Evolutionary conservation across 1,284 basidiomycete genomes (phyloP).

Genomic region (Malassezia pachydermatis): DNA sequence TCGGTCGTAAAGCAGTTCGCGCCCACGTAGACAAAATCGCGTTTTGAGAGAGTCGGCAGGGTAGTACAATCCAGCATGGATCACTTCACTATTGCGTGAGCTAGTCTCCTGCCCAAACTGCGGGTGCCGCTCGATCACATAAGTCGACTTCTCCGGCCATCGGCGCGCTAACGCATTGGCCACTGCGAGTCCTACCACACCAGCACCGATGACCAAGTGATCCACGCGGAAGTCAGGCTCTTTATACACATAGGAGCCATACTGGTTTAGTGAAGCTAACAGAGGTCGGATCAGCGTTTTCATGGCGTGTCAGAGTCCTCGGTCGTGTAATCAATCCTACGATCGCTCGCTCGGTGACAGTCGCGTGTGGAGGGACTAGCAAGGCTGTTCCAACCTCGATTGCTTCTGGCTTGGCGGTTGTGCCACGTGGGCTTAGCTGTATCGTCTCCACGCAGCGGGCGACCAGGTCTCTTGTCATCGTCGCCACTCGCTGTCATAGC

Average conservation of each 20-base stretch:
- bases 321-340: no score
- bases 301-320: no score
- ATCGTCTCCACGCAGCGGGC: background rate
- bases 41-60: conserved; percentile 77
- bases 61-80: conserved; percentile 68
- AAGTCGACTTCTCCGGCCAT: conserved; percentile 66
- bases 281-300: conserved; percentile 17
- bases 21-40: conserved; percentile 71
- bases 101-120: conserved; percentile 38
- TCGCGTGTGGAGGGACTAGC: no score
- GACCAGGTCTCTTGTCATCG: background rate
- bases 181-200: conserved; percentile 77
- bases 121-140: conserved; percentile 69
- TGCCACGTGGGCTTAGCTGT: background rate
- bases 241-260: conserved; percentile 21
- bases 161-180: conserved; percentile 63
- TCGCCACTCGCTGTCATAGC: background rate
- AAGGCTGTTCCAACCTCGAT: no score
- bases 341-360: no score
- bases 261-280: conserved; percentile 22
- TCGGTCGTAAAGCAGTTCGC: conserved; percentile 70
- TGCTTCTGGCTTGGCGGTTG: no score
- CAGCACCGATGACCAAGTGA: conserved; percentile 83
- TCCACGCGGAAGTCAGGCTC: conserved; percentile 69
- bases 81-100: conserved; percentile 89